Percentiles rank a stretch among this genome's conserved stretches.
Conservation (phyloP, 495 filamentous ascomycete species). For the Extremus antarcticus region DNA sequence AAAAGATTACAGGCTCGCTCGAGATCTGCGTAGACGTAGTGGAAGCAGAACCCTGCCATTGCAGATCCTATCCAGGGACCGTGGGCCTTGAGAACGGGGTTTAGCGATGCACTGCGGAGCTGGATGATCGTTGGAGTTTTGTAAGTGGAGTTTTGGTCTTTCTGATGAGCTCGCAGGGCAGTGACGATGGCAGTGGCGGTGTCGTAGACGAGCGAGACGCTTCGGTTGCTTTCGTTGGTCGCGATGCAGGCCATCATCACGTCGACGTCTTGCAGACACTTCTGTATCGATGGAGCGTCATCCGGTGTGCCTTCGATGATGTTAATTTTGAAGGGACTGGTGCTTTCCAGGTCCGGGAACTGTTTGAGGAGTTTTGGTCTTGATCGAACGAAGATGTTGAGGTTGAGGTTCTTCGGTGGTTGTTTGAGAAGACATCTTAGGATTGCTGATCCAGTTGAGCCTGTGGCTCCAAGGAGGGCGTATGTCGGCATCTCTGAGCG, state of each 20-base stretch:
- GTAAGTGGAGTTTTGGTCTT: not conserved
- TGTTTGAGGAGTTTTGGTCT: constrained; percentile 17
- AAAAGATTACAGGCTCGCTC: constrained; percentile 6
- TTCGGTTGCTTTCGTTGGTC: constrained; percentile 8
- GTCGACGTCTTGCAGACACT: constrained; percentile 8
- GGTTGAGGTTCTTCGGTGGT: constrained; percentile 19
- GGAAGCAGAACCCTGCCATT: constrained; percentile 6
- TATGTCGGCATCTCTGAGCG: constrained; percentile 21
- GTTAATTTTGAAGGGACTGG: constrained; percentile 5
- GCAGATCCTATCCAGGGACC: not conserved
- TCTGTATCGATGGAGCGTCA: constrained; percentile 8
- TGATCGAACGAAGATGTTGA: constrained; percentile 18
- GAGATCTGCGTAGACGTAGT: constrained; percentile 15
- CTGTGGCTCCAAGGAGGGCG: constrained; percentile 19
- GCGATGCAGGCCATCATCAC: constrained; percentile 18
- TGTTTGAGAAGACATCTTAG: constrained; percentile 14
- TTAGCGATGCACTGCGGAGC: constrained; percentile 5
- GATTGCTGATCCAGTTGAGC: constrained; percentile 19
- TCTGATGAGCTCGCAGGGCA: constrained; percentile 6
- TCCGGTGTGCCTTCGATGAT: constrained; percentile 16
- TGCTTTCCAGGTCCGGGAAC: constrained; percentile 16
- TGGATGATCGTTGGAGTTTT: constrained; percentile 9
- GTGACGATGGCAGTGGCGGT: constrained; percentile 9
- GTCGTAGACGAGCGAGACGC: constrained; percentile 12
- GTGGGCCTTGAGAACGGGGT: constrained; percentile 5